Evolutionary conservation across 345 rosid species (phyloP), one percentile per base, ranked within the genome.

Genomic region (Populus simonii): DNA sequence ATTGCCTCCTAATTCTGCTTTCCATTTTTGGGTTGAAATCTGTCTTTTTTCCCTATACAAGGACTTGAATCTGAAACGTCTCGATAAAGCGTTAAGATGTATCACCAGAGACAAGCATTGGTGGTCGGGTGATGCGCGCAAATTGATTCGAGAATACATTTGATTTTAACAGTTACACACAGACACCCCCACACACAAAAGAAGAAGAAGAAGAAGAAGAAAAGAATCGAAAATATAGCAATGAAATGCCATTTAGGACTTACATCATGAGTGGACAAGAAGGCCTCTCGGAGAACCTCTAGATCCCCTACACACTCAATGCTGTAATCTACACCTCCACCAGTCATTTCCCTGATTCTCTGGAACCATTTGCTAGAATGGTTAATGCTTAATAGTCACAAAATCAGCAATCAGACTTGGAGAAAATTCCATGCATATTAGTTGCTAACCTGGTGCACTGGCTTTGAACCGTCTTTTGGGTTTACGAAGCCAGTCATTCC

Each of bases 291-390:
- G 4, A 92, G 92, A 79, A 84, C 83, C 16, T 80, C 83, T 62
- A 80, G 57, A 78, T 88, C 80, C 27, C 97, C 91, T 3, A 80
- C 84, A 75, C 94, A 92, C 73, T 90, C 93, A 22, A 92, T 86
- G 83, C 87, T 88, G 75, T 89, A 86, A 69, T 92, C 97, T 22
- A 88, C 94, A 8, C 94, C 91, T 63, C 91, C 91, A 71, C 73
- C 75, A 8, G 88, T 85, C 80, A 89, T 70, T 76, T 87, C 91
- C 78, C 79, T 78, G 33, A 92, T 85, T 73, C 33, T 86, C 93
- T 92, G 89, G 78, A 76, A 17, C 22, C 35, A 18, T 53, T 35
- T 8, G 16, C 7, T 16, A 2, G 27, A 20, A 65, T 29, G 0
- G 15, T 53, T 41, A 76, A 22, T 53, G 5, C 33, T 5, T 35